These are phyloP conservation scores for Eremochloa ophiuroides DNA, from an alignment of 176 grass and related monocot species.

Conservation along the genomic window DNA sequence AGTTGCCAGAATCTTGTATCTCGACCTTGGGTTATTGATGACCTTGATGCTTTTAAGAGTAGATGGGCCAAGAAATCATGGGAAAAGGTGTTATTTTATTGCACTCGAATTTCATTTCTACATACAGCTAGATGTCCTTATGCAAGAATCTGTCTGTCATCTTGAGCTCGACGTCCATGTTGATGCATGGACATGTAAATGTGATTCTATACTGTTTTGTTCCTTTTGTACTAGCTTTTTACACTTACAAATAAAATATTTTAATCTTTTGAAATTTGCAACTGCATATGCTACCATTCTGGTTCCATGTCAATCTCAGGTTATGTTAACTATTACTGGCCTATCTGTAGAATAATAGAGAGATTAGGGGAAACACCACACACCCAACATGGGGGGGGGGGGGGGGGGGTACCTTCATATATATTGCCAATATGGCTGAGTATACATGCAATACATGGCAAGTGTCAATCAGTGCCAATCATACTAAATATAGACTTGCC, in stretches of 20 bases:
- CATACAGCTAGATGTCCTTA: not conserved
- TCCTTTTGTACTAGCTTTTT: not conserved
- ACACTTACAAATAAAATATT: not conserved
- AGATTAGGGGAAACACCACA: too few relatives aligned
- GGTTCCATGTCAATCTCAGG: not conserved
- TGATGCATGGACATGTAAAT: not conserved
- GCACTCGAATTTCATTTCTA: not conserved
- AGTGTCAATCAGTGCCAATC: too few relatives aligned
- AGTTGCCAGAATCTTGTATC: conserved; percentile 92
- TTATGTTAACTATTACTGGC: not conserved
- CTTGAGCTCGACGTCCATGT: not conserved
- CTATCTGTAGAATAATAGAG: too few relatives aligned
- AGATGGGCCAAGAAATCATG: conserved; percentile 85
- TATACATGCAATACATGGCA: too few relatives aligned
- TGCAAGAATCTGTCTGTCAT: not conserved
- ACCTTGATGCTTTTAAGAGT: conserved; percentile 69
- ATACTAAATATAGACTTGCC: too few relatives aligned
- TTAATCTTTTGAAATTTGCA: not conserved
- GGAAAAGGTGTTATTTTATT: conserved; percentile 62
- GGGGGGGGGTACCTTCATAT: too few relatives aligned
- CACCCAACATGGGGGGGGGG: too few relatives aligned
- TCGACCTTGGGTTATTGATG: conserved; percentile 95
- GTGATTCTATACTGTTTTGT: not conserved
- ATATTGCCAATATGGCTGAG: too few relatives aligned
- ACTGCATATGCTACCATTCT: not conserved